Evolutionary conservation across 2,329 filamentous ascomycete genomes (phyloP).

Genomic region (Monilinia fructicola): DNA sequence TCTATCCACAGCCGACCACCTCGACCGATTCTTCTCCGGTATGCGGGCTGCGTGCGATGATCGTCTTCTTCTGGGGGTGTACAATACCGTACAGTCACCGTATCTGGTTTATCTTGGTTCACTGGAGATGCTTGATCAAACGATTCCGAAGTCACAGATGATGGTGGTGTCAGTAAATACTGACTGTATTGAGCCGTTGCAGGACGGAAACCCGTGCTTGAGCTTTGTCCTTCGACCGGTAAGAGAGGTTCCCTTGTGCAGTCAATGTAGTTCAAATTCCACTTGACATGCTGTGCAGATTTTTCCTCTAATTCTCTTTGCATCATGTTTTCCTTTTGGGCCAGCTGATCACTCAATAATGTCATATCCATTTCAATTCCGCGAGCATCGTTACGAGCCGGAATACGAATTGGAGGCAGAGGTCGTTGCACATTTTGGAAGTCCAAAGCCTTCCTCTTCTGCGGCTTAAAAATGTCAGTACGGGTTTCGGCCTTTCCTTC

Average conservation of each 20-base stretch:
- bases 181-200: slow-evolving; percentile 64
- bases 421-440: slow-evolving; percentile 56
- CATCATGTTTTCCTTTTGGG: slow-evolving; percentile 80
- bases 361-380: slow-evolving; percentile 76
- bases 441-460: slow-evolving; percentile 68
- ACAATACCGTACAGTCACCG: slow-evolving; percentile 32
- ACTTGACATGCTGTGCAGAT: slow-evolving; percentile 82
- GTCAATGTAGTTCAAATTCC: slow-evolving; percentile 89
- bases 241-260: slow-evolving; percentile 82
- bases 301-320: slow-evolving; percentile 81
- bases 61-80: slow-evolving; percentile 39
- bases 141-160: slow-evolving; percentile 43
- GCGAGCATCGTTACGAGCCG: slow-evolving; percentile 68
- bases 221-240: slow-evolving; percentile 65
- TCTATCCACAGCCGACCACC: slow-evolving; percentile 87
- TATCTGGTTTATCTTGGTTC: slow-evolving; percentile 34
- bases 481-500: neutral
- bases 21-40: slow-evolving; percentile 80
- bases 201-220: slow-evolving; percentile 63
- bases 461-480: slow-evolving; percentile 50
- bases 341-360: slow-evolving; percentile 71
- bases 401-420: slow-evolving; percentile 65
- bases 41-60: slow-evolving; percentile 55
- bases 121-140: slow-evolving; percentile 40
- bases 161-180: slow-evolving; percentile 65